Percentiles rank a stretch among this genome's conserved stretches.
These are phyloP conservation scores for Garcia nutans DNA, from an alignment of 345 rosid genomes.

Conservation along the genomic window DNA sequence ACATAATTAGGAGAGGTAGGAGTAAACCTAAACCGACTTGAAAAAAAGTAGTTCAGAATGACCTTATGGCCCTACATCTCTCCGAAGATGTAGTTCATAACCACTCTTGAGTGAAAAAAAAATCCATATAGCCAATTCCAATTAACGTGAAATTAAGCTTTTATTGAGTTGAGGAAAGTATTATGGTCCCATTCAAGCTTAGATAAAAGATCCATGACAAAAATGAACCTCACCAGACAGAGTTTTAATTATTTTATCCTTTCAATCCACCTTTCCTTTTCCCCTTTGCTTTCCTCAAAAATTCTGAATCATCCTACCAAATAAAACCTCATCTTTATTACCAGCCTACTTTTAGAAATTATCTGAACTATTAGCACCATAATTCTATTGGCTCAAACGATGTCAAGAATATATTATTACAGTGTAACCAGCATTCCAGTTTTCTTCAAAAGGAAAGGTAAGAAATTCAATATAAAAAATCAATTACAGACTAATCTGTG, in stretches of 20 bases:
- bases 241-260: background rate
- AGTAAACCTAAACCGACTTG: no score
- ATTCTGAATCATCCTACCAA: background rate
- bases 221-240: background rate
- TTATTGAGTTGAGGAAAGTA: background rate
- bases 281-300: background rate
- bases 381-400: background rate
- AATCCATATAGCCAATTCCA: no score
- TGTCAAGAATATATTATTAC: background rate
- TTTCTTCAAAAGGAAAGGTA: background rate
- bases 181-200: background rate
- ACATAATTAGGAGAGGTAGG: no score
- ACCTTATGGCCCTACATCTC: no score
- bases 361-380: background rate
- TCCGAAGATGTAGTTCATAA: no score
- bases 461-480: background rate
- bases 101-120: no score
- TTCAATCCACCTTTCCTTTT: background rate
- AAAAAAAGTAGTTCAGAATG: no score
- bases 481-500: background rate
- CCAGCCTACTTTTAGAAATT: background rate
- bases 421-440: background rate
- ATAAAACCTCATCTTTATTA: background rate
- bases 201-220: background rate
- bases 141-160: no score